Evolutionary conservation across 2,329 filamentous ascomycete genomes (phyloP).

Genomic region (Penicillium sp.): DNA sequence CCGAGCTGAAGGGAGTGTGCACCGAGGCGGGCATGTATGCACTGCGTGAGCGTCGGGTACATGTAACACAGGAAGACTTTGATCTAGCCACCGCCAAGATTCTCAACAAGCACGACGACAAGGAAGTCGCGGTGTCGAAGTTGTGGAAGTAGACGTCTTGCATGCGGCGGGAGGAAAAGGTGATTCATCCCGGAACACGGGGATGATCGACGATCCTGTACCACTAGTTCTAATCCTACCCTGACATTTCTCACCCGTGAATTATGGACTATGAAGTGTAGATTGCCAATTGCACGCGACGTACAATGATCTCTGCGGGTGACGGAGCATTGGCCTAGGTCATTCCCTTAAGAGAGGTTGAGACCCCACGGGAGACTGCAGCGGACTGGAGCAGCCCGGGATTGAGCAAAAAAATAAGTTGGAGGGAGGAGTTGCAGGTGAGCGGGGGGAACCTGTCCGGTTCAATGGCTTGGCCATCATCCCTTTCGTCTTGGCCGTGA

Average conservation of each 20-base stretch:
- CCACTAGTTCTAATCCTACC: conserved; percentile 24
- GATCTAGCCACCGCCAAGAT: conserved; percentile 98
- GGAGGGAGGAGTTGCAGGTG: neutral
- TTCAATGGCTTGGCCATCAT: conserved; percentile 9
- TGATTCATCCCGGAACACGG: conserved; percentile 1
- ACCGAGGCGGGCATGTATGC: conserved; percentile 99
- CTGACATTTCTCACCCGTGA: conserved; percentile 1
- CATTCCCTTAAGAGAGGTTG: neutral
- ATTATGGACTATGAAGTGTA: neutral
- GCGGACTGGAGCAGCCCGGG: neutral
- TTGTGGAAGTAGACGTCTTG: conserved; percentile 33
- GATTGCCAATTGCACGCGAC: neutral
- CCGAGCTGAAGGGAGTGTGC: conserved; percentile 97
- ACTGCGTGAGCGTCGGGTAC: conserved; percentile 87
- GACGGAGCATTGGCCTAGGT: neutral
- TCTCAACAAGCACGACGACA: conserved; percentile 98
- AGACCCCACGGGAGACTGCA: neutral
- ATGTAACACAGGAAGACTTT: conserved; percentile 98
- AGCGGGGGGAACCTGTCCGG: neutral
- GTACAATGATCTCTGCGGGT: neutral
- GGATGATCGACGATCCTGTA: conserved; percentile 23
- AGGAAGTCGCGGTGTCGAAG: conserved; percentile 60
- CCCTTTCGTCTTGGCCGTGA: conserved; percentile 15
- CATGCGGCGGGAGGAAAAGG: neutral
- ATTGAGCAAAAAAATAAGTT: neutral